Conservation (phyloP, 1,284 basidiomycete species). For the Cutaneotrichosporon sp. region DNA sequence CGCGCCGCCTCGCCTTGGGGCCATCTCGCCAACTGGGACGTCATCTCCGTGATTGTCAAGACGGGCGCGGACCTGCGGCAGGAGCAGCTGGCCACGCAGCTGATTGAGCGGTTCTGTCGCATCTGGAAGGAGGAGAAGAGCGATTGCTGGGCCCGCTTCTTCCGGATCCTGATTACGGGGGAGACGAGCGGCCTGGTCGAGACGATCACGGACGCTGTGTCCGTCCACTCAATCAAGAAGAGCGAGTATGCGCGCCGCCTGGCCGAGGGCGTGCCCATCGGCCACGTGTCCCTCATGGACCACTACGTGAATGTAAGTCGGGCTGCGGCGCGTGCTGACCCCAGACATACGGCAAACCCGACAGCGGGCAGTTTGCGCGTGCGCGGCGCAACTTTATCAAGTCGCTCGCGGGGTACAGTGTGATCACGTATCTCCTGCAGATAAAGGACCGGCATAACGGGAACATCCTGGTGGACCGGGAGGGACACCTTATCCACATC, state of each 20-base stretch:
- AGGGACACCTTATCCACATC: slow-evolving; percentile 78
- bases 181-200: slow-evolving; percentile 88
- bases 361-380: slow-evolving; percentile 74
- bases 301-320: slow-evolving; percentile 78
- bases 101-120: slow-evolving; percentile 85
- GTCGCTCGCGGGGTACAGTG: slow-evolving; percentile 89
- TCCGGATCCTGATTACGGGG: slow-evolving; percentile 88
- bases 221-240: slow-evolving; percentile 99
- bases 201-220: slow-evolving; percentile 93
- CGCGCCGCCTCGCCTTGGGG: slow-evolving; percentile 91
- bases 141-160: slow-evolving; percentile 83
- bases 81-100: slow-evolving; percentile 93
- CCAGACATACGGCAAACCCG: slow-evolving; percentile 84
- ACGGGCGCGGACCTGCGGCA: slow-evolving; percentile 95
- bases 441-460: slow-evolving; percentile 99
- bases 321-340: too few relatives aligned
- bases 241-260: slow-evolving; percentile 88
- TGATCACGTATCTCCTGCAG: slow-evolving; percentile 92
- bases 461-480: slow-evolving; percentile 92
- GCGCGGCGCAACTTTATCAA: slow-evolving; percentile 89
- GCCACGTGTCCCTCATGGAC: slow-evolving; percentile 80
- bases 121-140: slow-evolving; percentile 95
- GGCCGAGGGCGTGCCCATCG: slow-evolving; percentile 65
- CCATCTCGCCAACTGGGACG: slow-evolving; percentile 70
- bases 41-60: slow-evolving; percentile 96